Conservation (phyloP, 75 land plant species). For the Picea glauca region DNA sequence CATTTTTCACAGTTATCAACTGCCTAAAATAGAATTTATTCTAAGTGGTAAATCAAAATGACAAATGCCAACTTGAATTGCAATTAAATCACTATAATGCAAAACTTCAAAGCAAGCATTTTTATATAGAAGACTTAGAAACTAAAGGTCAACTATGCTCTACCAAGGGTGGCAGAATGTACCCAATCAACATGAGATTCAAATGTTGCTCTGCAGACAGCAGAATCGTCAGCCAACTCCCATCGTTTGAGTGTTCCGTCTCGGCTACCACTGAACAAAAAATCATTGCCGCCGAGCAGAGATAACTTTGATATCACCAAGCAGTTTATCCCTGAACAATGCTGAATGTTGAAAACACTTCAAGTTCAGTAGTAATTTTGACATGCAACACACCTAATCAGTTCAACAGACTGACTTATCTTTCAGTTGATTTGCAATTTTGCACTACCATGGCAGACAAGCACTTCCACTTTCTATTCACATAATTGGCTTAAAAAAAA, state of each 20-base stretch:
- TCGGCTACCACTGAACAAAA: conserved; percentile 87
- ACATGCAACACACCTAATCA: neutral
- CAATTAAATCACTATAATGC: neutral
- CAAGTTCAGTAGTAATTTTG: neutral
- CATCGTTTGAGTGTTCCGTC: conserved; percentile 99
- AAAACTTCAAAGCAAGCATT: neutral
- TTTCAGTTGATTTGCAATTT: neutral
- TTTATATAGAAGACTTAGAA: neutral
- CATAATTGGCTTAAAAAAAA: conserved; percentile 1
- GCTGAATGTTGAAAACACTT: conserved; percentile 41
- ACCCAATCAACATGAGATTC: conserved; percentile 99
- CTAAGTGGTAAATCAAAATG: neutral
- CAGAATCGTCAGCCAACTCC: conserved; percentile 55
- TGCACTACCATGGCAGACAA: conserved; percentile 5
- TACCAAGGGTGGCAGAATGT: neutral
- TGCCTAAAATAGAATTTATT: neutral
- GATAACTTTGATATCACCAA: conserved; percentile 46
- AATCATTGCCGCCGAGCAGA: conserved; percentile 28
- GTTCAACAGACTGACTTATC: conserved; percentile 4
- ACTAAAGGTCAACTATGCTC: neutral
- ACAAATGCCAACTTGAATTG: neutral
- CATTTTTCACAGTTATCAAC: neutral
- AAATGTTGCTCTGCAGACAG: conserved; percentile 79
- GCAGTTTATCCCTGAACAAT: conserved; percentile 90
- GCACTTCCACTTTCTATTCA: neutral